phyloP scores from a whole-genome alignment of 805 yeast genomes.

The Ogataea degrootiae region DNA sequence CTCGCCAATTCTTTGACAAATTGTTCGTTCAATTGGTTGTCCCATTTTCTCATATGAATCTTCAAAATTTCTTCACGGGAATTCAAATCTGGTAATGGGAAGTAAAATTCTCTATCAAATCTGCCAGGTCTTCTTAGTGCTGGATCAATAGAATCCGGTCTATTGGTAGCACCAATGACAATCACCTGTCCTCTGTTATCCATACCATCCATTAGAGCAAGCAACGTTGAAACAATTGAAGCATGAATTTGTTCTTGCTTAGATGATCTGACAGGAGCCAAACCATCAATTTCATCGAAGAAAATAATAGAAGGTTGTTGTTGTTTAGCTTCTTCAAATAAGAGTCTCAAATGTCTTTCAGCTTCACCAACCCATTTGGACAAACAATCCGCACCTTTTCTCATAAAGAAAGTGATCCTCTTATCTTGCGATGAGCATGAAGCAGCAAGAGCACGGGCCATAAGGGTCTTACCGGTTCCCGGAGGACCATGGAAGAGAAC shows the following conservation, averaged over 20 bases:
- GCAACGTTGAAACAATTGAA: constrained; percentile 87
- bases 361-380: constrained; percentile 99
- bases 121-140: constrained; percentile 96
- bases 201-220: constrained; percentile 99
- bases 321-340: constrained; percentile 93
- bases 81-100: constrained; percentile 81
- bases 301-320: constrained; percentile 95
- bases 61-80: constrained; percentile 75
- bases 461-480: constrained; percentile 96
- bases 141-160: constrained; percentile 98
- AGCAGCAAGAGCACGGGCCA: constrained; percentile 97
- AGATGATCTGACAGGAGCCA: constrained; percentile 96
- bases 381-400: constrained; percentile 96
- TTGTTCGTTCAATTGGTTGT: constrained; percentile 55
- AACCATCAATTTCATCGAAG: constrained; percentile 96
- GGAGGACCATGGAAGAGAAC: constrained; percentile 98
- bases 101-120: constrained; percentile 94
- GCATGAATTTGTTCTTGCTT: constrained; percentile 99
- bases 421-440: constrained; percentile 81
- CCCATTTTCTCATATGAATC: constrained; percentile 90
- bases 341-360: constrained; percentile 82
- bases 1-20: constrained; percentile 67
- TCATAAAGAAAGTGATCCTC: constrained; percentile 93
- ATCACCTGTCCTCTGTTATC: constrained; percentile 97
- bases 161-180: constrained; percentile 95